Conservation (phyloP, 164 flowering plant genomes). For the Dillenia suffruticosa region DNA sequence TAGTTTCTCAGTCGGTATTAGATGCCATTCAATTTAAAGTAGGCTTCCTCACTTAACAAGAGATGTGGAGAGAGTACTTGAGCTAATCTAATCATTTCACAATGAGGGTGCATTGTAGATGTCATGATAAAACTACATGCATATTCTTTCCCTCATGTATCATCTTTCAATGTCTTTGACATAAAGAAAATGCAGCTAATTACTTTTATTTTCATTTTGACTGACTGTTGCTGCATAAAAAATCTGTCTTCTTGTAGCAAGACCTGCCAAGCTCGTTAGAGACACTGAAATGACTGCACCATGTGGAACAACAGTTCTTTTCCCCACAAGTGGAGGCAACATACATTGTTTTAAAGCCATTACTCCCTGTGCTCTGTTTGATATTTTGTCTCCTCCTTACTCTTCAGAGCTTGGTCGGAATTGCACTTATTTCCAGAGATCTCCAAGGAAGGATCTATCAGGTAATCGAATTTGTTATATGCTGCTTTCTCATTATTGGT, state of each 20-base stretch:
- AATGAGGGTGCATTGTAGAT: too few relatives aligned
- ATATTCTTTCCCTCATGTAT: too few relatives aligned
- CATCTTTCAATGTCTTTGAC: too few relatives aligned
- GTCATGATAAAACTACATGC: too few relatives aligned
- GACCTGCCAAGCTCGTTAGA: slow-evolving; percentile 58
- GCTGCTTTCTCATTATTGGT: too few relatives aligned
- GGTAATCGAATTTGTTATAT: slow-evolving; percentile 18
- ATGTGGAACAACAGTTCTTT: slow-evolving; percentile 55
- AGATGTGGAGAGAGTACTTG: too few relatives aligned
- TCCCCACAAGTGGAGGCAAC: slow-evolving; percentile 71
- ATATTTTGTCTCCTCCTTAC: slow-evolving; percentile 73
- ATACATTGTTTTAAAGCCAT: slow-evolving; percentile 66
- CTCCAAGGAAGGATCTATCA: slow-evolving; percentile 35
- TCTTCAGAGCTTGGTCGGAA: slow-evolving; percentile 63
- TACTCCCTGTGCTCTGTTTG: slow-evolving; percentile 79
- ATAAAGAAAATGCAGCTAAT: too few relatives aligned
- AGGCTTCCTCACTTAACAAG: too few relatives aligned
- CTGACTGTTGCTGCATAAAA: neutral
- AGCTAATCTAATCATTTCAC: too few relatives aligned
- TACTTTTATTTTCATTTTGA: neutral
- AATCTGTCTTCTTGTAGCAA: slow-evolving; percentile 26
- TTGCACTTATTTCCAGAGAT: slow-evolving; percentile 53
- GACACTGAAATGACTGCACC: slow-evolving; percentile 68
- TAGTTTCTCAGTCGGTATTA: too few relatives aligned
- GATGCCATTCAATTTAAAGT: too few relatives aligned